phyloP scores from a whole-genome alignment of 2,329 filamentous ascomycete species.

The Talaromyces islandicus region DNA sequence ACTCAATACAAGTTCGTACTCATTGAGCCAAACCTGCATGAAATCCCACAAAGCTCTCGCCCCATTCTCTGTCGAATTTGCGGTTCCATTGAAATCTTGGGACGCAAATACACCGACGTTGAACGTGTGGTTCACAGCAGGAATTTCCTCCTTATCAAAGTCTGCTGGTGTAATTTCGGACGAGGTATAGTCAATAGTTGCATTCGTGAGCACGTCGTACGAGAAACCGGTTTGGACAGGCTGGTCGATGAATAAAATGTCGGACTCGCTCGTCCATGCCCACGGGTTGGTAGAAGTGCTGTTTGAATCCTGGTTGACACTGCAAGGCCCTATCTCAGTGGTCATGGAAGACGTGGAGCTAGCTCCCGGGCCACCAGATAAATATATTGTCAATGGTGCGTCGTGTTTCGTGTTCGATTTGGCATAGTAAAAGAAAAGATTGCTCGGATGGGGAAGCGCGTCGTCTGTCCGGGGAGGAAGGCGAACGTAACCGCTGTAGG shows the following conservation, averaged over 20 bases:
- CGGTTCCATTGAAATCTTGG: constrained; percentile 28
- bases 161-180: not conserved
- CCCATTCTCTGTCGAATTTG: constrained; percentile 41
- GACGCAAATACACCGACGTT: constrained; percentile 48
- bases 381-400: constrained; percentile 50
- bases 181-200: not conserved
- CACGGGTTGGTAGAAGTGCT: constrained; percentile 44
- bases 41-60: constrained; percentile 51
- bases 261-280: constrained; percentile 54
- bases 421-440: constrained; percentile 50
- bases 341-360: constrained; percentile 41
- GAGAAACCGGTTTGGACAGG: constrained; percentile 49
- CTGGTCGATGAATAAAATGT: constrained; percentile 61
- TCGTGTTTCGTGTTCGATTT: constrained; percentile 37
- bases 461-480: not conserved
- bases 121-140: constrained; percentile 47
- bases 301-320: constrained; percentile 40
- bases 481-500: constrained; percentile 1
- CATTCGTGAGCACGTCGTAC: constrained; percentile 26
- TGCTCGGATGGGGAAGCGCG: not conserved
- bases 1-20: constrained; percentile 2
- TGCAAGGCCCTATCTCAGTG: constrained; percentile 42
- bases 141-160: constrained; percentile 8
- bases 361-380: constrained; percentile 51
- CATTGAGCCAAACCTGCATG: constrained; percentile 42